Conservation (phyloP, 1,139 yeast genomes). For the Debaryomycetaceae sp. region DNA sequence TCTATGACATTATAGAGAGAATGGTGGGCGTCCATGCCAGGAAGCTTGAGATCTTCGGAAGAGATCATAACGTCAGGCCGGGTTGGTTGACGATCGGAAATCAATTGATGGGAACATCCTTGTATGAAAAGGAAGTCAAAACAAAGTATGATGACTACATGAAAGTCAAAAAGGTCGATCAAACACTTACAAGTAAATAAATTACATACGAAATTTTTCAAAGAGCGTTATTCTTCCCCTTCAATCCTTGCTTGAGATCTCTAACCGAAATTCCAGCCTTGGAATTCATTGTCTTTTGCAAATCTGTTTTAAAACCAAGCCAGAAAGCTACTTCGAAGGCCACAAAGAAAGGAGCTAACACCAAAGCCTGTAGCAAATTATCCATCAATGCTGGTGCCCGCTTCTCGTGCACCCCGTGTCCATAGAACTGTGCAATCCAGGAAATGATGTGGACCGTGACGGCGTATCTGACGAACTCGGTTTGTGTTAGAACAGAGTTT, state of each 20-base stretch:
- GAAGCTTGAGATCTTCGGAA: constrained; percentile 84
- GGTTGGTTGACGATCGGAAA: constrained; percentile 94
- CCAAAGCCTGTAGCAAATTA: constrained; percentile 77
- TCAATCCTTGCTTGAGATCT: constrained; percentile 17
- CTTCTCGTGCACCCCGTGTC: constrained; percentile 79
- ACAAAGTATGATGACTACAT: constrained; percentile 27
- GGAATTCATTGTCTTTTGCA: constrained; percentile 54
- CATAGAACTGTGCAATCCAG: constrained; percentile 88
- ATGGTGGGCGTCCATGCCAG: constrained; percentile 72
- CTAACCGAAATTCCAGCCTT: constrained; percentile 40
- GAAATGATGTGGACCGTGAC: constrained; percentile 44
- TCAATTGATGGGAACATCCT: constrained; percentile 60
- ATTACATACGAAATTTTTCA: background rate
- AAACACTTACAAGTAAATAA: background rate
- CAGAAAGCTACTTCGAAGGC: constrained; percentile 70
- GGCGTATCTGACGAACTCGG: constrained; percentile 27
- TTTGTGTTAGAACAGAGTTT: constrained; percentile 17
- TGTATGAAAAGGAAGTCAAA: constrained; percentile 58
- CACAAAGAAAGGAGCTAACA: constrained; percentile 89
- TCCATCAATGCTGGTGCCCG: constrained; percentile 87
- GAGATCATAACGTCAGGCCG: constrained; percentile 78
- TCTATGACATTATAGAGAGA: constrained; percentile 81
- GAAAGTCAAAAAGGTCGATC: background rate
- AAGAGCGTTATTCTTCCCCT: constrained; percentile 1
- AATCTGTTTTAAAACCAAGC: constrained; percentile 56